Conservation (phyloP, 2,329 filamentous ascomycete genomes). For the Penicillium sp. region DNA sequence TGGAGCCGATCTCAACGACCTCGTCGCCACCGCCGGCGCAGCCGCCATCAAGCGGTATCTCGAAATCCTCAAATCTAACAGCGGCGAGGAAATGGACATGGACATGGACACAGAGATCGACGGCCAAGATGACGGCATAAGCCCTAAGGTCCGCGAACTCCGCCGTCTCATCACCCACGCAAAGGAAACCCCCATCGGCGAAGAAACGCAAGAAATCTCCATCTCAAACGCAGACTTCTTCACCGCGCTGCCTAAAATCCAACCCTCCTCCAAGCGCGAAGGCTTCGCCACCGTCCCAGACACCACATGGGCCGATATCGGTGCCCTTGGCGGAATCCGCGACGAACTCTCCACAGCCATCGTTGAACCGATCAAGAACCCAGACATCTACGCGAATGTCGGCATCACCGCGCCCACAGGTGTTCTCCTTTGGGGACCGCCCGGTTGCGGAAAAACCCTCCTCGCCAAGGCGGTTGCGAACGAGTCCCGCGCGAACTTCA, state of each 20-base stretch:
- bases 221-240: constrained; percentile 73
- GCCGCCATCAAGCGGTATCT: constrained; percentile 67
- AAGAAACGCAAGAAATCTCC: constrained; percentile 58
- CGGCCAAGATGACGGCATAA: constrained; percentile 36
- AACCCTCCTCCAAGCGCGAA: constrained; percentile 84
- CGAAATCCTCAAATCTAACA: constrained; percentile 54
- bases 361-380: constrained; percentile 84
- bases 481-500: constrained; percentile 95
- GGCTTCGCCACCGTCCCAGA: constrained; percentile 94
- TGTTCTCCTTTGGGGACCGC: constrained; percentile 93
- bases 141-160: constrained; percentile 49
- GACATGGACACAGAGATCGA: constrained; percentile 58
- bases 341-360: constrained; percentile 83
- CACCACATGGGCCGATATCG: constrained; percentile 91
- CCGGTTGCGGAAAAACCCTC: constrained; percentile 94
- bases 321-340: constrained; percentile 78
- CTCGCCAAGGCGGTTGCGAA: constrained; percentile 96
- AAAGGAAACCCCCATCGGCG: constrained; percentile 55
- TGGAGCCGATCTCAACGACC: constrained; percentile 80
- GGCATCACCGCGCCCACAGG: constrained; percentile 83
- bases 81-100: constrained; percentile 34
- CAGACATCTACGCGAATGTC: constrained; percentile 73
- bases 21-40: constrained; percentile 68
- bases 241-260: constrained; percentile 72
- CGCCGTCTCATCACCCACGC: constrained; percentile 60